A percentile compares a stretch with the other conserved stretches of the same genome.
phyloP scores from a whole-genome alignment of 768 basidiomycete genomes.

The Pleurotus sapidus region DNA sequence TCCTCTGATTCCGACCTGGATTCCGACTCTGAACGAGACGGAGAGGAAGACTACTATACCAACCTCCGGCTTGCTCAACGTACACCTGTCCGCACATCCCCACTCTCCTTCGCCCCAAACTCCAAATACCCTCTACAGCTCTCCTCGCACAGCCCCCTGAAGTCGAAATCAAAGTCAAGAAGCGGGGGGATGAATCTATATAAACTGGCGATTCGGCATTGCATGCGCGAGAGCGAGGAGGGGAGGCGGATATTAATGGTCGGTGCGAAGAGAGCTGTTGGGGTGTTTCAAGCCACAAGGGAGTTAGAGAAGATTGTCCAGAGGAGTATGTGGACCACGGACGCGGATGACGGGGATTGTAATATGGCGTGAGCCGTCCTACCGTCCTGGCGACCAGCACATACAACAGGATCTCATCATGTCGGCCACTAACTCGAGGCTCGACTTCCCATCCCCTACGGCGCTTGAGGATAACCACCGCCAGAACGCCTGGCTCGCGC shows the following conservation, averaged over 20 bases:
- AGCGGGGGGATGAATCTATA: conserved; percentile 62
- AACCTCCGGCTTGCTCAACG: conserved; percentile 2
- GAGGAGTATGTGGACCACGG: no score
- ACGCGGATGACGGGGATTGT: no score
- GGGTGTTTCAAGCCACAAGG: conserved; percentile 54
- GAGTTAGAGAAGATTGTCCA: conserved; percentile 44
- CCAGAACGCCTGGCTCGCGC: no score
- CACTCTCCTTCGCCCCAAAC: conserved; percentile 3
- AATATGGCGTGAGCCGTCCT: no score
- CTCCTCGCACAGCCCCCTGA: background rate
- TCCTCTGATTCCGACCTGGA: no score
- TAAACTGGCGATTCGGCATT: conserved; percentile 53
- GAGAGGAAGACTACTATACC: background rate
- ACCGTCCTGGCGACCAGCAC: no score
- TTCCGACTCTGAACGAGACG: no score
- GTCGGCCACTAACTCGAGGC: no score
- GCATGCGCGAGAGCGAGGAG: conserved; percentile 56
- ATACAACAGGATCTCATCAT: no score
- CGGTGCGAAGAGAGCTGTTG: conserved; percentile 62
- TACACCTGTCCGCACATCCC: conserved; percentile 4
- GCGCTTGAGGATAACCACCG: no score
- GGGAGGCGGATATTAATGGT: conserved; percentile 65
- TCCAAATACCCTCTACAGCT: background rate
- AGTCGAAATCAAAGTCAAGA: conserved; percentile 27
- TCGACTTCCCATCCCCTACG: no score